phyloP scores from a whole-genome alignment of 176 grass and related monocot species.

The Aegilops tauschii region DNA sequence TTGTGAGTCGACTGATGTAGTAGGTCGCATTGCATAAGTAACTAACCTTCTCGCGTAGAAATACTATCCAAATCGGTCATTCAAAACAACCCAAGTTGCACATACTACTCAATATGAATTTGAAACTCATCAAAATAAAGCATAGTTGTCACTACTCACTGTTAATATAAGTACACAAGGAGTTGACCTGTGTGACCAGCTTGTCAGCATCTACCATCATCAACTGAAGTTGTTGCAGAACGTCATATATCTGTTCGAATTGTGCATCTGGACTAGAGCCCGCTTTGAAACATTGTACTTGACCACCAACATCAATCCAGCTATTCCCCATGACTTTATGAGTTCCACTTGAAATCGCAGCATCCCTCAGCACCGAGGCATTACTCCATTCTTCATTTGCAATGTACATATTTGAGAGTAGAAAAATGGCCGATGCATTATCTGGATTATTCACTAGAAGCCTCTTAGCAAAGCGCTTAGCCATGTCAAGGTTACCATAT shows the following conservation, averaged over 20 bases:
- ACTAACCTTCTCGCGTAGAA: background rate
- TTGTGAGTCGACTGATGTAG: background rate
- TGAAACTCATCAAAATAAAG: slow-evolving; percentile 1
- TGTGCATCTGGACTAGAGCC: slow-evolving; percentile 1
- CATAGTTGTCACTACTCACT: background rate
- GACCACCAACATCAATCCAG: slow-evolving; percentile 38
- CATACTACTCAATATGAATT: background rate
- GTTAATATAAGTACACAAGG: background rate
- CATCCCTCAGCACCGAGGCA: slow-evolving; percentile 24
- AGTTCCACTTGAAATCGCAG: slow-evolving; percentile 28
- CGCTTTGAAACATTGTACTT: slow-evolving; percentile 11
- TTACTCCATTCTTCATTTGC: slow-evolving; percentile 34
- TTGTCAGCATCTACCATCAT: slow-evolving; percentile 5
- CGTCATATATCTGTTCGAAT: background rate
- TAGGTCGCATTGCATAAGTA: background rate
- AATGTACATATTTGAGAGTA: slow-evolving; percentile 29
- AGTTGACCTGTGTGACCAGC: background rate
- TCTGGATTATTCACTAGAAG: background rate
- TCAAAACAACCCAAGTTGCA: background rate
- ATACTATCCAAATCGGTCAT: background rate
- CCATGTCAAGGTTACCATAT: slow-evolving; percentile 5
- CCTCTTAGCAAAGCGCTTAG: background rate
- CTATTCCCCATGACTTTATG: slow-evolving; percentile 29
- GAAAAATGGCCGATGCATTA: background rate
- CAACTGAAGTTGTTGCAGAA: background rate